Conservation (phyloP, 2,329 filamentous ascomycete species). For the Incumbomyces lentus region DNA sequence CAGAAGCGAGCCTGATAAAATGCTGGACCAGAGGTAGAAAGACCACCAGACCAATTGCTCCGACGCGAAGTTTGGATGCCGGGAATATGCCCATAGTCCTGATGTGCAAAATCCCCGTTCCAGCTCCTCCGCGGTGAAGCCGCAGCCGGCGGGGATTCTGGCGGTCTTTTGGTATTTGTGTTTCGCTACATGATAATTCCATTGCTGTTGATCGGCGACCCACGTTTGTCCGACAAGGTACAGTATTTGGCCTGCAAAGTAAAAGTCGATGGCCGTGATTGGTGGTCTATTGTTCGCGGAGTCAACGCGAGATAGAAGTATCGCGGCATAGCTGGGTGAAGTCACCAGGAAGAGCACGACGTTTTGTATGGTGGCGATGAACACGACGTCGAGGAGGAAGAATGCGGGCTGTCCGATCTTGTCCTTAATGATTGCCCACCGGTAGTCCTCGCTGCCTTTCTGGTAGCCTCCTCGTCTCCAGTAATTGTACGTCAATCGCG, state of each 20-base stretch:
- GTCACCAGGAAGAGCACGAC: slow-evolving; percentile 70
- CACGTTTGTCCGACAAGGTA: slow-evolving; percentile 56
- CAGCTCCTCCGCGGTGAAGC: slow-evolving; percentile 61
- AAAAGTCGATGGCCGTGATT: slow-evolving; percentile 45
- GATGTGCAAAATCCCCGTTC: slow-evolving; percentile 79
- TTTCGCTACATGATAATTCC: slow-evolving; percentile 79
- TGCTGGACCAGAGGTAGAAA: slow-evolving; percentile 81
- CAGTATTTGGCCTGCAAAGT: slow-evolving; percentile 47
- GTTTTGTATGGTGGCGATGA: slow-evolving; percentile 78
- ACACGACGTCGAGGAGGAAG: slow-evolving; percentile 77
- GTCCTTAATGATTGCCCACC: slow-evolving; percentile 69
- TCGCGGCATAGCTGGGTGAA: slow-evolving; percentile 71
- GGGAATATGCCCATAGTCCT: slow-evolving; percentile 76
- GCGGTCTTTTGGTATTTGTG: slow-evolving; percentile 61
- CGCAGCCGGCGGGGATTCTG: slow-evolving; percentile 51
- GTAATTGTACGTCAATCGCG: slow-evolving; percentile 92
- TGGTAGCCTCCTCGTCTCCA: slow-evolving; percentile 89
- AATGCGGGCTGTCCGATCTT: slow-evolving; percentile 56
- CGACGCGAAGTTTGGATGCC: slow-evolving; percentile 89
- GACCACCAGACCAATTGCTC: slow-evolving; percentile 86
- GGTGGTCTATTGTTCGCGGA: slow-evolving; percentile 34
- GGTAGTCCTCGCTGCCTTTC: slow-evolving; percentile 85
- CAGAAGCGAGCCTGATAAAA: slow-evolving; percentile 56
- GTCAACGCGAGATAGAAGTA: slow-evolving; percentile 60
- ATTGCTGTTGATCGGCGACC: slow-evolving; percentile 87